phyloP scores from a whole-genome alignment of 1,284 basidiomycete species.

The Heliocybe sulcata region DNA sequence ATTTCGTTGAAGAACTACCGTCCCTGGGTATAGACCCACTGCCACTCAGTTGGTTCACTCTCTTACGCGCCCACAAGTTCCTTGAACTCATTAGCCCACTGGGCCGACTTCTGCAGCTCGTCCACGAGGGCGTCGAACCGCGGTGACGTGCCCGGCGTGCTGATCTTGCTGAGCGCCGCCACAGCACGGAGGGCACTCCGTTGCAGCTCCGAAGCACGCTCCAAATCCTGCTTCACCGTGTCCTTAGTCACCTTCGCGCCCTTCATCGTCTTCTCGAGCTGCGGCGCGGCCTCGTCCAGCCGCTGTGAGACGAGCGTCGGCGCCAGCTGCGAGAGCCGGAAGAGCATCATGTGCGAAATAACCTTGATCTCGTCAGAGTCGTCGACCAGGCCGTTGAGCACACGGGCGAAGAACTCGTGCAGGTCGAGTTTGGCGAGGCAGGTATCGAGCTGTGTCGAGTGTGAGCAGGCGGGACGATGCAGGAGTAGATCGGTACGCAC shows the following conservation, averaged over 20 bases:
- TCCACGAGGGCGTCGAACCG: slow-evolving; percentile 76
- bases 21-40: not conserved
- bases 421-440: slow-evolving; percentile 84
- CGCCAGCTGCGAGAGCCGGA: slow-evolving; percentile 82
- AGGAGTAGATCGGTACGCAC: slow-evolving; percentile 27
- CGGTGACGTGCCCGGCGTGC: slow-evolving; percentile 51
- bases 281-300: slow-evolving; percentile 80
- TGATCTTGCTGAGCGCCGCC: slow-evolving; percentile 74
- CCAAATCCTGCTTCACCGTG: slow-evolving; percentile 95
- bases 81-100: slow-evolving; percentile 63
- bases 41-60: not conserved
- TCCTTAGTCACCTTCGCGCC: slow-evolving; percentile 87
- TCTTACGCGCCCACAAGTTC: slow-evolving; percentile 36
- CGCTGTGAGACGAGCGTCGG: slow-evolving; percentile 78
- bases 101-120: slow-evolving; percentile 50
- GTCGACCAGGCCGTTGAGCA: slow-evolving; percentile 82
- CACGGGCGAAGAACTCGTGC: slow-evolving; percentile 75
- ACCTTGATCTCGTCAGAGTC: slow-evolving; percentile 97
- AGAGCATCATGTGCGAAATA: slow-evolving; percentile 91
- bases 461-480: slow-evolving; percentile 4
- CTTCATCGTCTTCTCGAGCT: slow-evolving; percentile 86
- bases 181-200: slow-evolving; percentile 82
- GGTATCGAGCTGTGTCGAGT: slow-evolving; percentile 66
- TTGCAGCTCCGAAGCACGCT: slow-evolving; percentile 89
- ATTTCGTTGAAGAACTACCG: not conserved